Percentiles rank a stretch among this genome's conserved stretches.
Evolutionary conservation across 352 stramenopile genomes (phyloP).

Genomic region (Globisporangium yorkense): DNA sequence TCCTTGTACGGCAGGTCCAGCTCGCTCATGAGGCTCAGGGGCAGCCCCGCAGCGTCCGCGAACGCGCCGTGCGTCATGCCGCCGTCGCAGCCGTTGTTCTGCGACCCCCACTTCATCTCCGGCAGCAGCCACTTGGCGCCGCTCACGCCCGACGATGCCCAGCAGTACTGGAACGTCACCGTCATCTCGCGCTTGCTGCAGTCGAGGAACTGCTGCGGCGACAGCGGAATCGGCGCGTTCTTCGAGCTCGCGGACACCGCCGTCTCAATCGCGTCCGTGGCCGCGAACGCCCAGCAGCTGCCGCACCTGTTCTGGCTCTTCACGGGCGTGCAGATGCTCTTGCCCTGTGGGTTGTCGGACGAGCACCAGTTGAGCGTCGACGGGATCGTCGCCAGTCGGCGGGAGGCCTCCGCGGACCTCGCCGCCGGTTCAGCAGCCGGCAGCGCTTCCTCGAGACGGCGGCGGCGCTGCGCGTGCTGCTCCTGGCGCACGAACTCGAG

Average conservation of each 20-base stretch:
- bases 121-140: slow-evolving; percentile 51
- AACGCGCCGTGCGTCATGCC: slow-evolving; percentile 82
- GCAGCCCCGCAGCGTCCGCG: slow-evolving; percentile 48
- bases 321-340: slow-evolving; percentile 63
- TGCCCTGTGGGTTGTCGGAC: slow-evolving; percentile 49
- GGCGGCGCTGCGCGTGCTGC: slow-evolving; percentile 30
- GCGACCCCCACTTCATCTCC: slow-evolving; percentile 70
- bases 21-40: slow-evolving; percentile 50
- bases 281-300: slow-evolving; percentile 80
- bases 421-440: slow-evolving; percentile 6
- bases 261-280: slow-evolving; percentile 71
- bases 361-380: slow-evolving; percentile 69
- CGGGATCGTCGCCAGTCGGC: slow-evolving; percentile 11
- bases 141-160: slow-evolving; percentile 37
- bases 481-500: slow-evolving; percentile 59
- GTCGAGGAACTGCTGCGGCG: slow-evolving; percentile 73
- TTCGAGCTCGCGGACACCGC: slow-evolving; percentile 46
- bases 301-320: slow-evolving; percentile 82
- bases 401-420: slow-evolving; percentile 1
- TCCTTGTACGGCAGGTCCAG: slow-evolving; percentile 65
- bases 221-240: slow-evolving; percentile 44
- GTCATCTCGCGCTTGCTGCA: slow-evolving; percentile 69
- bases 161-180: slow-evolving; percentile 76
- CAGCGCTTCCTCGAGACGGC: slow-evolving; percentile 11
- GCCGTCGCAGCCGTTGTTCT: slow-evolving; percentile 72